Evolutionary conservation across 345 rosid species (phyloP).

Genomic region (Populus pruinosa): DNA sequence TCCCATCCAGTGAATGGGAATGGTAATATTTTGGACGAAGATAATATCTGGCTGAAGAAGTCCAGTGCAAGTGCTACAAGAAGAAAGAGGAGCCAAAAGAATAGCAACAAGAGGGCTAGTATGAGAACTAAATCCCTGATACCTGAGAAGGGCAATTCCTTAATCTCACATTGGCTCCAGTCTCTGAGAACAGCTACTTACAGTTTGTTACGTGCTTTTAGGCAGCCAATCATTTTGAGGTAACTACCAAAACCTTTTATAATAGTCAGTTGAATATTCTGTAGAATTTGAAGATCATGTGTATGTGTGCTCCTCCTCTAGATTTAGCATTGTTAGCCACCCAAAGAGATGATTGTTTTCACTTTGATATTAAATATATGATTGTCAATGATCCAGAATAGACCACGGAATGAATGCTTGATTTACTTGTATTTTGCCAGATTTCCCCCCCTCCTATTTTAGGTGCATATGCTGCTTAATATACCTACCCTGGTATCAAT

Average conservation of each 20-base stretch:
- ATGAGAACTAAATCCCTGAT: conserved; percentile 26
- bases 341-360: not conserved
- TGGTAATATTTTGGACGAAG: conserved; percentile 30
- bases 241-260: conserved; percentile 19
- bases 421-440: not conserved
- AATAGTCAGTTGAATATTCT: not conserved
- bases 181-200: conserved; percentile 67
- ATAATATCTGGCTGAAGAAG: conserved; percentile 35
- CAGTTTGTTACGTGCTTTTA: conserved; percentile 63
- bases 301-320: not conserved
- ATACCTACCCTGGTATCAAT: not conserved
- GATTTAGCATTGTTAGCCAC: not conserved
- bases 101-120: conserved; percentile 29
- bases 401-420: not conserved
- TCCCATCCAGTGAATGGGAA: conserved; percentile 42
- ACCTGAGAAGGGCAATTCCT: conserved; percentile 34
- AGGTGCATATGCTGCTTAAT: not conserved
- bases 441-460: not conserved
- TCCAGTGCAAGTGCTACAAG: conserved; percentile 37
- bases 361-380: not conserved
- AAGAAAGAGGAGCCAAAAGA: conserved; percentile 73
- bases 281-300: not conserved
- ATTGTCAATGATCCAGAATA: not conserved
- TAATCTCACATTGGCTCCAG: conserved; percentile 44
- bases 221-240: conserved; percentile 81